Base-by-base conservation (phyloP, 495 filamentous ascomycete genomes). In the Hypoxylon cercidicola region DNA sequence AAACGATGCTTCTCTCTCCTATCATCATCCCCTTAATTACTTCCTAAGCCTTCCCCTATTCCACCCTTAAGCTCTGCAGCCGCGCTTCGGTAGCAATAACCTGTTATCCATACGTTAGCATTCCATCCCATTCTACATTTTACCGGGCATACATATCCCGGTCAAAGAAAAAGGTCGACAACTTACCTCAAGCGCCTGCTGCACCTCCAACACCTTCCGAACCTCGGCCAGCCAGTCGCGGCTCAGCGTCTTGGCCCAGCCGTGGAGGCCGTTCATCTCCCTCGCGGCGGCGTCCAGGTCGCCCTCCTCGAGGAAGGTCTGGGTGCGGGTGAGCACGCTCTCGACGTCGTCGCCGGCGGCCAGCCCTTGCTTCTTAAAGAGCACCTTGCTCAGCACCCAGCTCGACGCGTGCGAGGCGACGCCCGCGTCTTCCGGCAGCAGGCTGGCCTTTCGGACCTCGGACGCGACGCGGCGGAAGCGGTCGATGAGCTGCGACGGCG, bases 201-300 rank as follows among this genome's bases (percentile, higher is more conserved):
- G 87, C 39, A 98, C 96, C 77, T 99, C 95, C 77, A 98, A 79
- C 64, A 96, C 89, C 77, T 89, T 87, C 68, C 95, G 84, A 20
- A 90, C 88, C 83, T 99, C 95, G 39, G 81, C 85, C 67, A 99
- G 70, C 95, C 95, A 99, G 74, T 99, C 95, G 70, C 88, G 86
- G 73, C 90, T 93, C 73, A 99, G 78, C 47, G 90, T 94, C 81
- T 93, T 96, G 19, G 93, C 93, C 95, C 96, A 98, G 19, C 95
- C 95, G 55, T 85, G 82, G 49, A 99, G 81, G 16, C 85, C 85
- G 73, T 97, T 98, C 91, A 98, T 93, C 82, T 99, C 95, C 63
- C 96, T 84, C 7, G 94, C 93, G 37, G 95, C 95, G 47, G 82
- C 88, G 72, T 99, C 96, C 30, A 99, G 77, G 68, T 96, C 85